Conservation (phyloP, 306 rosid genomes). For the Lablab purpureus region DNA sequence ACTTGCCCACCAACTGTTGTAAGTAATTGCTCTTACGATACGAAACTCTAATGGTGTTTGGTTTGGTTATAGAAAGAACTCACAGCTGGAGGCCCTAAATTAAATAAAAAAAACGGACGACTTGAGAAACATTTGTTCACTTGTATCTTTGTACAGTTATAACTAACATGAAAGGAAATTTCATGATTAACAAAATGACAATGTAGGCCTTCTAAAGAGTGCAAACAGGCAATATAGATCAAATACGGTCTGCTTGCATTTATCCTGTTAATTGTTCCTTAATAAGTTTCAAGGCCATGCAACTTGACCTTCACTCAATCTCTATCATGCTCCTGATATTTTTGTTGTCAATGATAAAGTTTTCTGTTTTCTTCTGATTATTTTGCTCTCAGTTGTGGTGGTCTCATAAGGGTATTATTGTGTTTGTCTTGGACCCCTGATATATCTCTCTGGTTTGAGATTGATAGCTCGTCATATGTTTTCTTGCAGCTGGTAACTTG, state of each 20-base stretch:
- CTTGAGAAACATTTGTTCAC: slow-evolving; percentile 3
- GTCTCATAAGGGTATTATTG: slow-evolving; percentile 25
- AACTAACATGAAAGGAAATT: slow-evolving; percentile 34
- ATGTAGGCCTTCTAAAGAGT: slow-evolving; percentile 11
- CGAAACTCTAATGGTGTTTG: slow-evolving; percentile 30
- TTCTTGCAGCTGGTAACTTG: slow-evolving; percentile 83
- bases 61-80: slow-evolving; percentile 37
- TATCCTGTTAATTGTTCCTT: slow-evolving; percentile 31
- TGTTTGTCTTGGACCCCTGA: slow-evolving; percentile 21
- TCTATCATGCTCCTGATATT: slow-evolving; percentile 29
- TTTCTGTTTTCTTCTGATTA: slow-evolving; percentile 32
- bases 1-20: slow-evolving; percentile 81
- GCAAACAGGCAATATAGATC: slow-evolving; percentile 21
- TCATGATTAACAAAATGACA: slow-evolving; percentile 9
- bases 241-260: background rate
- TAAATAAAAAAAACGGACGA: slow-evolving; percentile 26
- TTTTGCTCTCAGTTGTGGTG: slow-evolving; percentile 33
- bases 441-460: slow-evolving; percentile 7
- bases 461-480: slow-evolving; percentile 43
- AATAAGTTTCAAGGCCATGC: slow-evolving; percentile 19
- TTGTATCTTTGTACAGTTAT: slow-evolving; percentile 7
- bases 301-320: slow-evolving; percentile 23
- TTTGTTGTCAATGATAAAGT: slow-evolving; percentile 29
- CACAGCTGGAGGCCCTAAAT: slow-evolving; percentile 18
- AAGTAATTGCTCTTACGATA: slow-evolving; percentile 57